phyloP scores from a whole-genome alignment of 306 rosid genomes.

The Astragalus membranaceus region DNA sequence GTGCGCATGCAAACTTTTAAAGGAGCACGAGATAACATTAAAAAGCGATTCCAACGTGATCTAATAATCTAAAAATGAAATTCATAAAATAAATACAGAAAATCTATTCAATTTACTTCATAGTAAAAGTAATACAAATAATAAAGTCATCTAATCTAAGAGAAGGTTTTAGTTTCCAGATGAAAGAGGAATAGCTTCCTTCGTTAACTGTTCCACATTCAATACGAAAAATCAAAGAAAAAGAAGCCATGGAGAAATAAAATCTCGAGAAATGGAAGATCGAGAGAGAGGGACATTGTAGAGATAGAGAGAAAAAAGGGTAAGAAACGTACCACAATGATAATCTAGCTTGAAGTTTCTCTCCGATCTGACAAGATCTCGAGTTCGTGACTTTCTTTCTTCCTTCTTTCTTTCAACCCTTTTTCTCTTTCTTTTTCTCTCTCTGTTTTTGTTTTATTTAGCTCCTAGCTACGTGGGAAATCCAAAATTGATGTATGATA shows the following conservation, averaged over 20 bases:
- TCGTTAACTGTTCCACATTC: not conserved
- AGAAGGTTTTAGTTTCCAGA: not conserved
- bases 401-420: not conserved
- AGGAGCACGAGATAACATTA: not conserved
- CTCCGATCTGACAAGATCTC: constrained; percentile 69
- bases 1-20: constrained; percentile 13
- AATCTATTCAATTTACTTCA: not conserved
- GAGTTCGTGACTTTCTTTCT: constrained; percentile 19
- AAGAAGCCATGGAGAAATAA: not conserved
- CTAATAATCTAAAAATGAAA: not conserved
- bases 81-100: not conserved
- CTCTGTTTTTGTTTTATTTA: not conserved
- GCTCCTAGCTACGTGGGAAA: not conserved
- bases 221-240: not conserved
- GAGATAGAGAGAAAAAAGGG: not conserved
- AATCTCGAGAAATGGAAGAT: not conserved
- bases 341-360: constrained; percentile 19
- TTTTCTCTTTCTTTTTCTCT: not conserved
- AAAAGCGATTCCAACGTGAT: not conserved
- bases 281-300: constrained; percentile 33
- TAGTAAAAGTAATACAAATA: not conserved
- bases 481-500: constrained; percentile 21
- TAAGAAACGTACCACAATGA: constrained; percentile 23
- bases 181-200: not conserved
- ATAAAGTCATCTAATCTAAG: not conserved